A percentile compares a stretch with the other conserved stretches of the same genome.
phyloP scores from a whole-genome alignment of 495 filamentous ascomycete genomes.

The Aspergillus panamensis region DNA sequence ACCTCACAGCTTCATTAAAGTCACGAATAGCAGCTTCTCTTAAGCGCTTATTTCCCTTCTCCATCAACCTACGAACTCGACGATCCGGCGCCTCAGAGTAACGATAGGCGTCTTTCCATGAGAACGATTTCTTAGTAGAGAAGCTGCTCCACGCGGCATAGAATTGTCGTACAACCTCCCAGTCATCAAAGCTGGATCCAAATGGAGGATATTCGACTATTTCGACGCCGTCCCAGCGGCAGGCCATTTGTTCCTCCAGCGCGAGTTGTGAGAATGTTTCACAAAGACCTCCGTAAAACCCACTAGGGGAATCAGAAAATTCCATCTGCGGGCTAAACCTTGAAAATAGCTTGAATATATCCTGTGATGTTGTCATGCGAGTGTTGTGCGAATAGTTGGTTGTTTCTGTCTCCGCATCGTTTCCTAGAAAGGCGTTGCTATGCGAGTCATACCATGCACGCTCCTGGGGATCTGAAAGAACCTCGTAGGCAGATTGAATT shows the following conservation, averaged over 20 bases:
- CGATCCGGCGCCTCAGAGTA: conserved; percentile 85
- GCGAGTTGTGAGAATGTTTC: conserved; percentile 76
- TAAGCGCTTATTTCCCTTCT: conserved; percentile 89
- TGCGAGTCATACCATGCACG: conserved; percentile 98
- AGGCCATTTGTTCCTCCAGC: conserved; percentile 72
- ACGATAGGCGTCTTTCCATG: conserved; percentile 83
- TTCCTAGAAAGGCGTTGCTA: conserved; percentile 73
- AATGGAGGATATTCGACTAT: conserved; percentile 72
- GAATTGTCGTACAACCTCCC: conserved; percentile 72
- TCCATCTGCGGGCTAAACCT: conserved; percentile 73
- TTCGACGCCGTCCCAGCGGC: conserved; percentile 60
- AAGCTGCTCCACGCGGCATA: conserved; percentile 82
- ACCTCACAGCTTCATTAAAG: conserved; percentile 89
- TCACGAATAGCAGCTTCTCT: conserved; percentile 78
- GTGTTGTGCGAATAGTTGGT: conserved; percentile 59
- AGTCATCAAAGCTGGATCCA: conserved; percentile 62
- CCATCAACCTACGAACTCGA: conserved; percentile 76
- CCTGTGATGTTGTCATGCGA: conserved; percentile 69
- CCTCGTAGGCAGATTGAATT: conserved; percentile 88
- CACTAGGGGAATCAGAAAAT: conserved; percentile 67
- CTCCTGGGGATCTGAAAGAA: conserved; percentile 93
- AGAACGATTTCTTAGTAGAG: conserved; percentile 76
- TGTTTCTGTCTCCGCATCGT: conserved; percentile 39
- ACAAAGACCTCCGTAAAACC: conserved; percentile 78
- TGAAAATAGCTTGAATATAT: conserved; percentile 69